Base-by-base conservation (phyloP, 169 alveolate species). In the Theileria parva region DNA sequence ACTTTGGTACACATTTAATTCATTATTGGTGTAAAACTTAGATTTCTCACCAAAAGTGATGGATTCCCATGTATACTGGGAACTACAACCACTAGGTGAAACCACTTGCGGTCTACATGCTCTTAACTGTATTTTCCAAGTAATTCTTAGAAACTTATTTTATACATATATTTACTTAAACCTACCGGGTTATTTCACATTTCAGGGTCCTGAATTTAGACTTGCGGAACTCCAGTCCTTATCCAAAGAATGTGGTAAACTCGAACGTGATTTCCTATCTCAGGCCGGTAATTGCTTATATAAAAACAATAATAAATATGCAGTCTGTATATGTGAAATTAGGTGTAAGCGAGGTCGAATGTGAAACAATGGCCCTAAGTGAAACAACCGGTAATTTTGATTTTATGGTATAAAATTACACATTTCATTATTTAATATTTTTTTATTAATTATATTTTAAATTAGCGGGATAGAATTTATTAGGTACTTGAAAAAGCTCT, bases 61-160 rank as follows among this genome's bases (percentile, higher is more conserved):
- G 79, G 60, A 34, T 19, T 37, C 57, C 27, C 77, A 57, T 17
- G 39, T 73, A 12, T 73, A 73, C 80, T 73, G 80, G 80, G 80
- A 73, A 28, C 34, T 48, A 25, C 83, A 63, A 27, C 61, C 57
- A 63, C 83, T 53, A 17, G 83, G 77, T 19, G 83, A 57, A 75
- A 21, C 78, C 0, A 75, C 77, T 67, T 60, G 83, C 44, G 83
- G 83, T 8, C 23, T 75, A 0, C 83, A 75, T 23, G 74, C 83
- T 12, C 23, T 75, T 67, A 75, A 57, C 44, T 50, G 30, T 59
- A 73, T 73, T 23, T 48, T 73, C 21, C 80, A 73, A 48, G 80
- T 73, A 19, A 57, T 11, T 15, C 12, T 55, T 55, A 55, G 12
- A 55, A 17, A 55, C 4, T 21, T 55, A n/a, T 55, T 55, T 11